Evolutionary conservation across 2,329 filamentous ascomycete species (phyloP).

Genomic region (Penicillium italicum): DNA sequence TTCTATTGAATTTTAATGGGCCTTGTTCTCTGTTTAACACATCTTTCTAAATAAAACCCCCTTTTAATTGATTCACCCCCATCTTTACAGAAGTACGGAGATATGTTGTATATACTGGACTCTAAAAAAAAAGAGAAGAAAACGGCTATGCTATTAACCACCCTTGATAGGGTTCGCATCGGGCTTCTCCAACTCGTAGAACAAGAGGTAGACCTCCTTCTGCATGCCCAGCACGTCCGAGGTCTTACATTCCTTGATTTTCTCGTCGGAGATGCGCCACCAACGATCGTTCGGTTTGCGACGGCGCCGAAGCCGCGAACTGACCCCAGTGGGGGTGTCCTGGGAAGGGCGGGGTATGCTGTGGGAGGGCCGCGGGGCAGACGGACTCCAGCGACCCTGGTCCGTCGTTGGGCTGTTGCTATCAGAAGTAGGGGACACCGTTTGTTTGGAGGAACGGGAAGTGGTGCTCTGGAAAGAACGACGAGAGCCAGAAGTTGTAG

Average conservation of each 20-base stretch:
- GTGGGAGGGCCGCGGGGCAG: conserved; percentile 24
- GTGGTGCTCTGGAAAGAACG: conserved; percentile 33
- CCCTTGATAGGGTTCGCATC: conserved; percentile 10
- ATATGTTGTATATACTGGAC: not conserved
- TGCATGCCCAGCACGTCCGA: conserved; percentile 89
- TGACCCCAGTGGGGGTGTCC: conserved; percentile 21
- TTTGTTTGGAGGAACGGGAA: conserved; percentile 29
- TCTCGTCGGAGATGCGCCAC: conserved; percentile 98
- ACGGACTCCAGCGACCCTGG: conserved; percentile 25
- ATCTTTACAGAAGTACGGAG: not conserved
- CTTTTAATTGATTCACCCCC: not conserved
- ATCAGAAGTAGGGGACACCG: conserved; percentile 18
- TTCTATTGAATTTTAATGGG: no score
- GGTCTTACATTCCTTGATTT: conserved; percentile 91
- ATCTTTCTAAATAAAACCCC: not conserved
- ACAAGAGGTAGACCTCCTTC: conserved; percentile 90
- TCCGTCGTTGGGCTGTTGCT: conserved; percentile 27
- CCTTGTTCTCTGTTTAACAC: no score
- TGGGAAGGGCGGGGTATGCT: conserved; percentile 25
- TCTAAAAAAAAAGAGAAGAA: not conserved
- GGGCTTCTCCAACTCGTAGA: conserved; percentile 77
- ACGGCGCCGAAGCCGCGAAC: conserved; percentile 52
- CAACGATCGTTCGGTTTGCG: conserved; percentile 69
- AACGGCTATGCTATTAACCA: not conserved
- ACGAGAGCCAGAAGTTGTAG: conserved; percentile 32